These are phyloP conservation scores for Salix brachista DNA, from an alignment of 345 rosid genomes.

Conservation along the genomic window DNA sequence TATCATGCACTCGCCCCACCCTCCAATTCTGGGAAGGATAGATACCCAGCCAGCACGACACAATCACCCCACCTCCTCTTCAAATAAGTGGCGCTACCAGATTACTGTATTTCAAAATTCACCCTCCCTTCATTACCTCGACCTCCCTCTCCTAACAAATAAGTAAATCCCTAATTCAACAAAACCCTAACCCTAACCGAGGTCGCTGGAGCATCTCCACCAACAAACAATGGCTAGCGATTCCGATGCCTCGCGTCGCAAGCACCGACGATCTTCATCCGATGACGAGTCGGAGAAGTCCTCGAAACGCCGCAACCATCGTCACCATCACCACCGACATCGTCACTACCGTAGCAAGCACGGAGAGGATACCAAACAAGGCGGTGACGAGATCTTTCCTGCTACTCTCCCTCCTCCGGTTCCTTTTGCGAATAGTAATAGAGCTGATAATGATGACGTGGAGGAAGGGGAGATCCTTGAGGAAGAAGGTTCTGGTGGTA, in stretches of 20 bases:
- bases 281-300: slow-evolving; percentile 56
- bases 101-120: not conserved
- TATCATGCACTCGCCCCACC: not conserved
- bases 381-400: slow-evolving; percentile 26
- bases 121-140: not conserved
- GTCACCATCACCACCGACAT: slow-evolving; percentile 55
- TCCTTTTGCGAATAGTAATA: slow-evolving; percentile 9
- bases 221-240: slow-evolving; percentile 32
- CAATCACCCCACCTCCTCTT: not conserved
- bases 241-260: slow-evolving; percentile 43
- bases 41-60: not conserved
- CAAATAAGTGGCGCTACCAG: not conserved
- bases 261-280: slow-evolving; percentile 60
- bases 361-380: slow-evolving; percentile 37
- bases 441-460: slow-evolving; percentile 60
- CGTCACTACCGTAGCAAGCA: slow-evolving; percentile 62
- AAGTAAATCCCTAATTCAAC: not conserved
- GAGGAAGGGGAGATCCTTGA: slow-evolving; percentile 99
- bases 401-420: slow-evolving; percentile 24
- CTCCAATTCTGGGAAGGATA: not conserved
- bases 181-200: slow-evolving; percentile 18
- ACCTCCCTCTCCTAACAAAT: too few relatives aligned
- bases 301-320: slow-evolving; percentile 75
- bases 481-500: slow-evolving; percentile 37
- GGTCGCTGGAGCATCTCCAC: not conserved